These are phyloP conservation scores for Mycena venus DNA, from an alignment of 768 basidiomycete species.

Conservation along the genomic window DNA sequence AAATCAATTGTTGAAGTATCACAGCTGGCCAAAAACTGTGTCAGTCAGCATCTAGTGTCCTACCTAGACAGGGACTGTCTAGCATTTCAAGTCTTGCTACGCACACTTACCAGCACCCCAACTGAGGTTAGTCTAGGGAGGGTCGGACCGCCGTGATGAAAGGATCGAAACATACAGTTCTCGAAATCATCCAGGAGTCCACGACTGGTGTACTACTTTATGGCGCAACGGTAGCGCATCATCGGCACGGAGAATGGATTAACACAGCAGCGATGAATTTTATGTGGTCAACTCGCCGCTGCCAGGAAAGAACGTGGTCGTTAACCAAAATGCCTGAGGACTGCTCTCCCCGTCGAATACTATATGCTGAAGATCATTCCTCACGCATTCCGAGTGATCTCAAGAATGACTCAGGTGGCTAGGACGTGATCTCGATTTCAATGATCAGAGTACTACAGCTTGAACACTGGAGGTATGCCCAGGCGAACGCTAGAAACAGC, in stretches of 20 bases:
- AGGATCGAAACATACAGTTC: too few relatives aligned
- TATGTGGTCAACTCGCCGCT: not conserved
- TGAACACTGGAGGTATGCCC: not conserved
- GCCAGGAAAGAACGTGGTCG: not conserved
- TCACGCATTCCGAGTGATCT: not conserved
- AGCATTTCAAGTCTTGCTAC: not conserved
- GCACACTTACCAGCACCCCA: not conserved
- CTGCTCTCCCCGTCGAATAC: not conserved
- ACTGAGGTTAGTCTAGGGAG: not conserved
- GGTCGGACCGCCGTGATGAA: not conserved
- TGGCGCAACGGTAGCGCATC: too few relatives aligned
- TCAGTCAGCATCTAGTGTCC: not conserved
- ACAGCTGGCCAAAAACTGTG: not conserved
- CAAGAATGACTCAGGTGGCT: not conserved
- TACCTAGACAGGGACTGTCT: not conserved
- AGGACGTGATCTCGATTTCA: not conserved
- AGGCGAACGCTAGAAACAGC: not conserved
- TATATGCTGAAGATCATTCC: not conserved
- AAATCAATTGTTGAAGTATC: too few relatives aligned
- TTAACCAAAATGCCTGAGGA: not conserved
- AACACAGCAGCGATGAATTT: not conserved
- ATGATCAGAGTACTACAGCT: not conserved
- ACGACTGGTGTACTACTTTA: too few relatives aligned
- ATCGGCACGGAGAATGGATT: too few relatives aligned
- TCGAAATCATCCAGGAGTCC: too few relatives aligned